These are phyloP conservation scores for Tilletia indica DNA, from an alignment of 1,284 basidiomycete species.

Conservation along the genomic window DNA sequence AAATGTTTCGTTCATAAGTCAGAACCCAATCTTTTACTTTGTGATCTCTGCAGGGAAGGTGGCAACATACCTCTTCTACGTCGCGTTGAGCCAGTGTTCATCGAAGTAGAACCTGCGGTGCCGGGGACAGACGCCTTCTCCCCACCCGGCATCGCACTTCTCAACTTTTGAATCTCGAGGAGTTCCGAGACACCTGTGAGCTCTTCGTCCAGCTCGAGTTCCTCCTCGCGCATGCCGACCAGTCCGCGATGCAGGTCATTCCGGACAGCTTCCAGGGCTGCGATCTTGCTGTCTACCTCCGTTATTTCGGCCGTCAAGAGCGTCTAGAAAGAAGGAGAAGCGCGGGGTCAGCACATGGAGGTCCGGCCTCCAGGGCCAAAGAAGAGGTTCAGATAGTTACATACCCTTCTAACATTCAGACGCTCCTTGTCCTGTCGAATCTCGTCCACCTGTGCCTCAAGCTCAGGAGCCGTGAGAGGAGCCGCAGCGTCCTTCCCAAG, in stretches of 20 bases:
- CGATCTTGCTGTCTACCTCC: constrained; percentile 84
- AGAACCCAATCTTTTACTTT: not conserved
- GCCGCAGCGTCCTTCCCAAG: constrained; percentile 23
- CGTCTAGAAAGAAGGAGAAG: constrained; percentile 15
- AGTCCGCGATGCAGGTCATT: constrained; percentile 78
- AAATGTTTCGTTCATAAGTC: too few relatives aligned
- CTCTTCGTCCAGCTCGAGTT: constrained; percentile 87
- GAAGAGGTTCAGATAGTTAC: not conserved
- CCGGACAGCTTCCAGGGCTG: constrained; percentile 76
- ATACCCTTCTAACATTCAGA: constrained; percentile 29
- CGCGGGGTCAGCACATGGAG: not conserved
- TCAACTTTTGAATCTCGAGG: constrained; percentile 46
- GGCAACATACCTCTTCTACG: constrained; percentile 11
- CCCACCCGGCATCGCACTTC: constrained; percentile 52
- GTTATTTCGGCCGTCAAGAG: constrained; percentile 74
- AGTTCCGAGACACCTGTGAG: constrained; percentile 44
- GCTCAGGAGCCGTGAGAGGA: constrained; percentile 35
- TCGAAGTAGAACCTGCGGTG: not conserved
- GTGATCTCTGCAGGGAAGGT: not conserved
- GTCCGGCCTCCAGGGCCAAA: not conserved
- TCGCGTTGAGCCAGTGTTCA: constrained; percentile 7
- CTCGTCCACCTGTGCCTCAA: constrained; percentile 48
- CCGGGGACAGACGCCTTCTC: constrained; percentile 1
- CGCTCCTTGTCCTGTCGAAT: constrained; percentile 48
- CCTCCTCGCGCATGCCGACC: constrained; percentile 85